Evolutionary conservation across 2,329 filamentous ascomycete species (phyloP).

Genomic region (Talaromyces sp.): DNA sequence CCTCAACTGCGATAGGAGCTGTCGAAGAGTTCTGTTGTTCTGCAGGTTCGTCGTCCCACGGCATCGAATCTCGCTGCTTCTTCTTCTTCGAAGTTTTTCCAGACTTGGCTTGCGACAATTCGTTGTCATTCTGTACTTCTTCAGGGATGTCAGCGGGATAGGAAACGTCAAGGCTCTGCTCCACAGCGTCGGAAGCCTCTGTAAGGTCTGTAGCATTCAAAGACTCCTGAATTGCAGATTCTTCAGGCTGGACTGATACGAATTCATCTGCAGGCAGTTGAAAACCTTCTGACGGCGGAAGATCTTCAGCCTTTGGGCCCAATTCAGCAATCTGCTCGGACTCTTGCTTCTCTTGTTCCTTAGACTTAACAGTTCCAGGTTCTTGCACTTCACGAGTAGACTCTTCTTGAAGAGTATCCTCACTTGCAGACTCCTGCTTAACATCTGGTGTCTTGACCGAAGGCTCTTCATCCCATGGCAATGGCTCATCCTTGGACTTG

Average conservation of each 20-base stretch:
- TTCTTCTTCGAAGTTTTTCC: conserved; percentile 35
- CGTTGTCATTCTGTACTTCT: not conserved
- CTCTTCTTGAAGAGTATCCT: not conserved
- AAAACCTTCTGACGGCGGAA: not conserved
- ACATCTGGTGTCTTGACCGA: not conserved
- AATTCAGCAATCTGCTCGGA: not conserved
- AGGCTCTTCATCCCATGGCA: conserved; percentile 7
- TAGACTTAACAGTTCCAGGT: not conserved
- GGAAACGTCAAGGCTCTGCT: not conserved
- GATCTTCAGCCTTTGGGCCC: not conserved
- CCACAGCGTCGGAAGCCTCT: not conserved
- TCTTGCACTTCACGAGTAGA: not conserved
- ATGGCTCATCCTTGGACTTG: conserved; percentile 23
- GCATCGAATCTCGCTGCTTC: conserved; percentile 31
- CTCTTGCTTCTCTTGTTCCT: not conserved
- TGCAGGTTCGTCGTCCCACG: conserved; percentile 23
- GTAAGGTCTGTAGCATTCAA: not conserved
- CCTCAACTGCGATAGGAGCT: not conserved
- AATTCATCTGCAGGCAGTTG: not conserved
- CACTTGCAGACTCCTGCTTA: not conserved
- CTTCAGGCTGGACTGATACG: not conserved
- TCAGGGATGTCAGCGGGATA: not conserved
- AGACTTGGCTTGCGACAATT: conserved; percentile 1
- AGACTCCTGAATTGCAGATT: not conserved
- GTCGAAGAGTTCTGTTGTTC: not conserved